Evolutionary conservation across 495 filamentous ascomycete genomes (phyloP), one percentile per base, ranked within the genome.

Genomic region (Podospora fimiseda): DNA sequence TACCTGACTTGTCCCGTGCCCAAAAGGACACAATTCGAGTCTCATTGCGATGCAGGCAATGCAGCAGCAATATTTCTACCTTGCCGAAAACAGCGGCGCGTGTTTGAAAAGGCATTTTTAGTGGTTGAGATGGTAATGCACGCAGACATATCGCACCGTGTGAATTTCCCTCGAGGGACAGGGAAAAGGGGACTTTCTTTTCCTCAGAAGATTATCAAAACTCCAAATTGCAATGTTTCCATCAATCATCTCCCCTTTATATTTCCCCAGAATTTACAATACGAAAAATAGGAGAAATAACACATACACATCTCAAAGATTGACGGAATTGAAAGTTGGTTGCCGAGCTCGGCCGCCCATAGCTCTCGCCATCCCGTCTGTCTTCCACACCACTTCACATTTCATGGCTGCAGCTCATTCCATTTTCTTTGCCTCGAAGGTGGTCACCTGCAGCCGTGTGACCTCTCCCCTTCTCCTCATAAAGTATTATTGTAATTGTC

Each of bases 21-120:
- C 27, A 33, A 45, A 36, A 41, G 39, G 39, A 41, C 39, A 41
- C 39, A 41, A 5, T 33, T 11, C 27, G n/a, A 44, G 19, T 21
- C 3, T 5, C 19, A 44, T 47, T 22, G 21, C 44, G 13, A 47
- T 47, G 21, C n/a, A 33, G n/a, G n/a, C n/a, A n/a, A n/a, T n/a
- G n/a, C 27, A 24, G 27, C 9, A 48, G 22, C 22, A 19, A 0
- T 48, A n/a, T n/a, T n/a, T n/a, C 15, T 37, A 15, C 38, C 41
- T 53, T 54, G 16, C 58, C 53, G 51, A 57, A 53, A 38, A 53
- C 50, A 53, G 50, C 52, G 24, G 45, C 57, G 57, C 48, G 57
- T 52, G 39, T 47, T 24, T 48, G 45, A 33, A 38, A 45, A 24
- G 47, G 39, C 22, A 18, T 53, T 46, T 22, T 52, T 4, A 55